Evolutionary conservation across 192 early-diverging fungal genomes (phyloP).

Genomic region (Phlyctochytrium planicorne): DNA sequence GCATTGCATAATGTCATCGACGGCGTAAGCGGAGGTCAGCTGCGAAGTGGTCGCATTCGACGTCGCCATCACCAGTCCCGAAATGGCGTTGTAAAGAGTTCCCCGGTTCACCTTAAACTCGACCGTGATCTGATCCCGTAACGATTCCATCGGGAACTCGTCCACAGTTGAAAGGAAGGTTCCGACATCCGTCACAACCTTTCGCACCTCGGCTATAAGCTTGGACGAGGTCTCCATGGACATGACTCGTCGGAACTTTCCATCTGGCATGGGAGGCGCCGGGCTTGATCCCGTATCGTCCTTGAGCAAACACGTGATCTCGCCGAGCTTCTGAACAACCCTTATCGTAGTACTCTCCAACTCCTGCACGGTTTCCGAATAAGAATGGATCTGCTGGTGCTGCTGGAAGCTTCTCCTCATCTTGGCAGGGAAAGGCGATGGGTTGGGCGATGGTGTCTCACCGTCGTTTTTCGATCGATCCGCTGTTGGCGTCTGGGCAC

Average conservation of each 20-base stretch:
- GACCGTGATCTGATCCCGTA: conserved; percentile 36
- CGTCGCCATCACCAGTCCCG: conserved; percentile 61
- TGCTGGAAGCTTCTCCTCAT: too few species aligned
- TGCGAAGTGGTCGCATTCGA: conserved; percentile 53
- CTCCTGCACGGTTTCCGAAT: conserved; percentile 40
- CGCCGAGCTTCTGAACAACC: conserved; percentile 21
- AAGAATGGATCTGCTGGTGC: too few species aligned
- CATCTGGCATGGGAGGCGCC: too few species aligned
- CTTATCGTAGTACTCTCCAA: conserved; percentile 31
- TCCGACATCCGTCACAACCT: conserved; percentile 51
- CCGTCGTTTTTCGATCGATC: too few species aligned
- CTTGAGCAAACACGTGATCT: conserved; percentile 18
- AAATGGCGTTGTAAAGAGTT: conserved; percentile 62
- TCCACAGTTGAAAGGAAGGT: conserved; percentile 52
- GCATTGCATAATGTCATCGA: conserved; percentile 53
- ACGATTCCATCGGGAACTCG: conserved; percentile 44
- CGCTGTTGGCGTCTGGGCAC: too few species aligned
- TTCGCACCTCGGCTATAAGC: conserved; percentile 37
- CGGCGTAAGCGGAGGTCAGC: conserved; percentile 50
- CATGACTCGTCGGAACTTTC: too few species aligned
- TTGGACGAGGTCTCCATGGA: too few species aligned
- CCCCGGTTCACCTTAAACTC: conserved; percentile 65
- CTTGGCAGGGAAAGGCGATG: too few species aligned
- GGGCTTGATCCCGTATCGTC: too few species aligned
- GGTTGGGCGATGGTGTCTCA: too few species aligned